phyloP scores from a whole-genome alignment of 108 stramenopile species.

The Skeletonema menzelii region DNA sequence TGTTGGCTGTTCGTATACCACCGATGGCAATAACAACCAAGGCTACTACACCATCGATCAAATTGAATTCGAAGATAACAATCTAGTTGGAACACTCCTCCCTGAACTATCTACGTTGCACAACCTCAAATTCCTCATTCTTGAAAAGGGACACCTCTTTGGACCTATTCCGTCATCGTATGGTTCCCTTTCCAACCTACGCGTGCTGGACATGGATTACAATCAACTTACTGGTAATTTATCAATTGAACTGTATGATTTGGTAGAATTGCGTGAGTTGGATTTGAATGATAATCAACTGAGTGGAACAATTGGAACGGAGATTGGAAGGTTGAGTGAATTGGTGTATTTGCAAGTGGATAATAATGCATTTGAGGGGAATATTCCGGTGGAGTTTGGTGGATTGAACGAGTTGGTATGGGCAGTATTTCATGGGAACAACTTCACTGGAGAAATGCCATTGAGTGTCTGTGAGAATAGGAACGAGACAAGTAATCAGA shows the following conservation, averaged over 20 bases:
- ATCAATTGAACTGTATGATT: slow-evolving; percentile 43
- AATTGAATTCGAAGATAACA: slow-evolving; percentile 57
- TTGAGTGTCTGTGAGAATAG: neutral
- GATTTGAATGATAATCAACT: slow-evolving; percentile 80
- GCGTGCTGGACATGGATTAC: slow-evolving; percentile 64
- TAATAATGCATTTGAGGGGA: slow-evolving; percentile 61
- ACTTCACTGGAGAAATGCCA: neutral
- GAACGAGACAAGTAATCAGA: neutral
- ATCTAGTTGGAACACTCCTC: slow-evolving; percentile 59
- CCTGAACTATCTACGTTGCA: slow-evolving; percentile 49
- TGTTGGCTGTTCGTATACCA: neutral
- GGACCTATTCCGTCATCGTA: slow-evolving; percentile 63
- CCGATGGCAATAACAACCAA: neutral
- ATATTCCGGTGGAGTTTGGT: slow-evolving; percentile 55
- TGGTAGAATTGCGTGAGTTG: slow-evolving; percentile 56
- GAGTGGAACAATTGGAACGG: slow-evolving; percentile 51
- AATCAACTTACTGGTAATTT: slow-evolving; percentile 56
- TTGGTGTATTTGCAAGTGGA: slow-evolving; percentile 70
- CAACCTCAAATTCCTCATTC: slow-evolving; percentile 40
- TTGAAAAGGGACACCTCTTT: slow-evolving; percentile 58
- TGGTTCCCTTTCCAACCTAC: slow-evolving; percentile 17
- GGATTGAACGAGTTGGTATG: neutral
- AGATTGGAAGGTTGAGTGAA: slow-evolving; percentile 45
- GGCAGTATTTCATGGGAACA: neutral
- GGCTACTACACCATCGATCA: neutral